These are phyloP conservation scores for Rhytidhysteron rufulum DNA, from an alignment of 2,329 filamentous ascomycete species.

Conservation along the genomic window DNA sequence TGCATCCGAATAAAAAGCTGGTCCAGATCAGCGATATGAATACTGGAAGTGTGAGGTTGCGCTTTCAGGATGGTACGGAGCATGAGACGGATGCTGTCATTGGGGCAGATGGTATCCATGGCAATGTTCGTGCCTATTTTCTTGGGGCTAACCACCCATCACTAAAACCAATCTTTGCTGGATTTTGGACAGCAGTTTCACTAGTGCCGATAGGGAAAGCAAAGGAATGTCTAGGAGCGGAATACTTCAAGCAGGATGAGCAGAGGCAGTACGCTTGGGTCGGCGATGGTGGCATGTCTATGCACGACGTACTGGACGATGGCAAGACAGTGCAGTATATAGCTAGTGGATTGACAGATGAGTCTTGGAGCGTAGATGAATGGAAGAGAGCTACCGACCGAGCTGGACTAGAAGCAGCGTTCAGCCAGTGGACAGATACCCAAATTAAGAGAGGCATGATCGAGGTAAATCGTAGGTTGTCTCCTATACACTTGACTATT, in stretches of 20 bases:
- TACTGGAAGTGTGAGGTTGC: constrained; percentile 30
- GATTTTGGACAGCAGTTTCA: constrained; percentile 9
- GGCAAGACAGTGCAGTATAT: constrained; percentile 12
- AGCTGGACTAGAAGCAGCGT: constrained; percentile 3
- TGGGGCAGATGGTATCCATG: constrained; percentile 22
- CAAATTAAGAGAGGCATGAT: constrained; percentile 42
- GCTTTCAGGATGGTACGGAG: constrained; percentile 41
- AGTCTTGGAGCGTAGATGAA: constrained; percentile 5
- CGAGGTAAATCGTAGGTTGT: constrained; percentile 43
- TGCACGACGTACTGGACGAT: constrained; percentile 12
- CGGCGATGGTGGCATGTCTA: constrained; percentile 12
- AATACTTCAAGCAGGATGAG: constrained; percentile 1
- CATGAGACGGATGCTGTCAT: constrained; percentile 20
- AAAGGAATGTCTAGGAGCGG: constrained; percentile 3
- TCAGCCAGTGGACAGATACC: constrained; percentile 10
- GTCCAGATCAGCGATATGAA: constrained; percentile 1
- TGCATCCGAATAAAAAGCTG: constrained; percentile 8
- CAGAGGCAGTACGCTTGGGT: constrained; percentile 12
- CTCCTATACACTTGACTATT: constrained; percentile 8
- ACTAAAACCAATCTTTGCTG: constrained; percentile 1
- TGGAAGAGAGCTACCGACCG: constrained; percentile 1
- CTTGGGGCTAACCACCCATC: constrained; percentile 9
- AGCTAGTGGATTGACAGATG: constrained; percentile 1
- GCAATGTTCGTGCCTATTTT: constrained; percentile 8
- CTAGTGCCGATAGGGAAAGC: constrained; percentile 10